Evolutionary conservation across 805 yeast genomes (phyloP).

Genomic region (Hanseniaspora hatyaiensis): DNA sequence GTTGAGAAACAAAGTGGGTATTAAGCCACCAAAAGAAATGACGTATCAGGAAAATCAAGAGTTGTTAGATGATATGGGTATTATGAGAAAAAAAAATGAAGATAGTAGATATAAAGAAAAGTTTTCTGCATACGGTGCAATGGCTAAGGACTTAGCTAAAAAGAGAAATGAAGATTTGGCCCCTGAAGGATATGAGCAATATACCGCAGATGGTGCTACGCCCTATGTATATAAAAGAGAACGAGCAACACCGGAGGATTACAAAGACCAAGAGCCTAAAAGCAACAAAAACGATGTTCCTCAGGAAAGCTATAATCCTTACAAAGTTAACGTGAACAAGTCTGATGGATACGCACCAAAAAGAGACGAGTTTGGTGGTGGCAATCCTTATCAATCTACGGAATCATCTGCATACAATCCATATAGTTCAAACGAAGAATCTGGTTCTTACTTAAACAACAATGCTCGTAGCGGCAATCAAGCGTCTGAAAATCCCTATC

Average conservation of each 20-base stretch:
- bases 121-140: slow-evolving; percentile 39
- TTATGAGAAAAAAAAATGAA: slow-evolving; percentile 30
- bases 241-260: slow-evolving; percentile 18
- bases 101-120: slow-evolving; percentile 31
- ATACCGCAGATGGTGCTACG: slow-evolving; percentile 21
- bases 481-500: too few relatives aligned
- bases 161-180: slow-evolving; percentile 30
- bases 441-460: background rate
- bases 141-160: slow-evolving; percentile 33
- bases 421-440: background rate
- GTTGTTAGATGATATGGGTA: slow-evolving; percentile 34
- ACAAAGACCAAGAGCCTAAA: background rate
- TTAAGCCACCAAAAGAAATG: slow-evolving; percentile 40
- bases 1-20: slow-evolving; percentile 37
- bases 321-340: background rate
- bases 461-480: too few relatives aligned
- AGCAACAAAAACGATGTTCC: background rate
- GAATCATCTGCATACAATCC: slow-evolving; percentile 7
- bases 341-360: background rate
- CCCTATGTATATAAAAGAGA: slow-evolving; percentile 16
- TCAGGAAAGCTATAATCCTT: slow-evolving; percentile 2
- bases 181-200: slow-evolving; percentile 32
- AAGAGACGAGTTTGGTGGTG: background rate
- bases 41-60: slow-evolving; percentile 34
- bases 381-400: background rate